phyloP scores from a whole-genome alignment of 2,329 filamentous ascomycete species.

The Neopestalotiopsis sp. region DNA sequence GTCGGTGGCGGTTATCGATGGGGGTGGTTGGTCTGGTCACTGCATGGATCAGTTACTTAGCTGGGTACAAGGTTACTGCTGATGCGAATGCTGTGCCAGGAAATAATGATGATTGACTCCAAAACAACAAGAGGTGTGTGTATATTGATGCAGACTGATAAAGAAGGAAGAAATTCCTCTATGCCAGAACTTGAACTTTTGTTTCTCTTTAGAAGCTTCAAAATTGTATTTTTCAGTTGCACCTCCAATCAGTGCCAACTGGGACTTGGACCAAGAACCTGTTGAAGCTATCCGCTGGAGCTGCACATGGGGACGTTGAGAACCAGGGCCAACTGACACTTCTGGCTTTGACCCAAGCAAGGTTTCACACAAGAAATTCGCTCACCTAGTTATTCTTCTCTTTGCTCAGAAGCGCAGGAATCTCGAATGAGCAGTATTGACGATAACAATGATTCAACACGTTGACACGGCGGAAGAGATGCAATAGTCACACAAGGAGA shows the following conservation, averaged over 20 bases:
- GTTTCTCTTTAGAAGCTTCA: background rate
- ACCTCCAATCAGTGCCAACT: background rate
- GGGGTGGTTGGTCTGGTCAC: background rate
- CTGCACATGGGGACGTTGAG: background rate
- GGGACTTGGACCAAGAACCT: background rate
- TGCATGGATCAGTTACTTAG: background rate
- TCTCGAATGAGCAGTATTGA: background rate
- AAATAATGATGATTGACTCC: background rate
- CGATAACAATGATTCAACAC: background rate
- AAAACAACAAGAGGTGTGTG: background rate
- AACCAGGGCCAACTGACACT: background rate
- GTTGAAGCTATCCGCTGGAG: background rate
- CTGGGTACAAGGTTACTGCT: background rate
- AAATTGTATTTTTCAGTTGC: background rate
- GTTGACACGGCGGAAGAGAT: background rate
- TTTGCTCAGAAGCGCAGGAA: background rate
- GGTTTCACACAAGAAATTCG: background rate
- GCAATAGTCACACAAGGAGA: background rate
- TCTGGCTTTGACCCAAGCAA: background rate
- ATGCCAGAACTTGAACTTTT: background rate
- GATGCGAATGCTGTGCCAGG: background rate
- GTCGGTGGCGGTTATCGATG: conserved; percentile 8
- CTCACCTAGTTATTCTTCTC: background rate
- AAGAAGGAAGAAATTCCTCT: background rate
- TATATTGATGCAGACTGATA: background rate